Base-by-base conservation (phyloP, 2,329 filamentous ascomycete genomes). In the Ophiostoma sp. region DNA sequence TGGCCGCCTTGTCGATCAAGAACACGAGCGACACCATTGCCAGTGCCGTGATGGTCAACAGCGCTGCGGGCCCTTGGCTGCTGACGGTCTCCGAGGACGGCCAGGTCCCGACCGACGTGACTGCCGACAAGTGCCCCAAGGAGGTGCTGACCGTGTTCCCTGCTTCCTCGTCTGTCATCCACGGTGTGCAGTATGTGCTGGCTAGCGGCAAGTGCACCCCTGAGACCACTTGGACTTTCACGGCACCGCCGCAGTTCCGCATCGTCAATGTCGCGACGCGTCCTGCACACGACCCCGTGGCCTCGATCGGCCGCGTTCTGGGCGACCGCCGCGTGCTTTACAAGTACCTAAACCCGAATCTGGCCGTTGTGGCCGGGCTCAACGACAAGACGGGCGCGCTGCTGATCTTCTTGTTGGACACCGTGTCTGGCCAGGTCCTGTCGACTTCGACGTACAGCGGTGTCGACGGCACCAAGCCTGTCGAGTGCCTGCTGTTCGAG, bases 261-360 rank as follows among this genome's bases (percentile, higher is more conserved):
- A 87, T 98, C 67, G 81, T 89, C 6, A 81, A 84, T 62, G 82
- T 95, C 52, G 88, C 88, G 2, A 83, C 88, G 18, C 85, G 89
- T 64, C 88, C 92, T 9, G 76, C 84, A 2, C 89, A 94, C 72
- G 93, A 99, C 73, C 92, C 92, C 0, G 88, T 98, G 64, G 94
- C 95, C 3, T 98, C 95, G 0, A 97, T 99, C 73, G 95, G 95
- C 9, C 92, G 92, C 69, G 95, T 98, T 1, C 85, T 99, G 36
- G 93, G 93, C 40, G 90, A 99, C 75, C 87, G 95, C 60, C 89
- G 88, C n/a, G 95, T 99, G 64, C 85, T 94, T 71, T 99, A 99
- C 86, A 99, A 99, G 80, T 98, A 98, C 76, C 81, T 99, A 55
- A 97, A 96, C 79, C 87, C 91, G 0, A 97, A 96, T 78, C 85